A percentile compares a stretch with the other conserved stretches of the same genome.
phyloP scores from a whole-genome alignment of 495 filamentous ascomycete species.

The Lindgomyces ingoldianus region DNA sequence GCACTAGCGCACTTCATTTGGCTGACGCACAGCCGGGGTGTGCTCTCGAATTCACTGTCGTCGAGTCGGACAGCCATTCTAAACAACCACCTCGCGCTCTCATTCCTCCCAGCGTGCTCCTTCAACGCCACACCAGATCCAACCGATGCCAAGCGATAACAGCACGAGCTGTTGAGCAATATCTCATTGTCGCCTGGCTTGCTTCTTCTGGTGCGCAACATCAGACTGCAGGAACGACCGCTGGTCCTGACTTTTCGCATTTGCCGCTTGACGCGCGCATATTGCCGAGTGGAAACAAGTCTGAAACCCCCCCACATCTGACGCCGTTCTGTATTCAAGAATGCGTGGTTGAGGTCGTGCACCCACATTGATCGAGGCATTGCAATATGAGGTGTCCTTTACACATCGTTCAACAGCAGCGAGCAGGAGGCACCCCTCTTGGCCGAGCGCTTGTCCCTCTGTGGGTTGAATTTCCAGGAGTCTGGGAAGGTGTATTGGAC shows the following conservation, averaged over 20 bases:
- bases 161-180: not conserved
- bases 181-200: too few relatives aligned
- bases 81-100: not conserved
- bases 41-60: not conserved
- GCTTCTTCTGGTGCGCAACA: too few relatives aligned
- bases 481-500: slow-evolving; percentile 4
- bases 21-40: not conserved
- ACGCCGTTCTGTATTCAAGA: not conserved
- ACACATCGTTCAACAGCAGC: not conserved
- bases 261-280: not conserved
- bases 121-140: not conserved
- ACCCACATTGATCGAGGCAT: not conserved
- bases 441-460: not conserved
- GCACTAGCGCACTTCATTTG: slow-evolving; percentile 11
- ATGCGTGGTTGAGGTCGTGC: not conserved
- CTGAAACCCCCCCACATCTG: too few relatives aligned
- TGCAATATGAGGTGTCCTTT: not conserved
- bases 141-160: not conserved
- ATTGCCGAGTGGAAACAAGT: not conserved
- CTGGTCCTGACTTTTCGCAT: not conserved
- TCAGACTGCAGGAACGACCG: too few relatives aligned
- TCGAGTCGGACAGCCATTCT: not conserved
- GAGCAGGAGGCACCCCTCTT: not conserved
- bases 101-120: not conserved
- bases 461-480: not conserved